A percentile compares a stretch with the other conserved stretches of the same genome.
These are phyloP conservation scores for Beauveria sp. DNA, from an alignment of 2,329 filamentous ascomycete species.

Conservation along the genomic window DNA sequence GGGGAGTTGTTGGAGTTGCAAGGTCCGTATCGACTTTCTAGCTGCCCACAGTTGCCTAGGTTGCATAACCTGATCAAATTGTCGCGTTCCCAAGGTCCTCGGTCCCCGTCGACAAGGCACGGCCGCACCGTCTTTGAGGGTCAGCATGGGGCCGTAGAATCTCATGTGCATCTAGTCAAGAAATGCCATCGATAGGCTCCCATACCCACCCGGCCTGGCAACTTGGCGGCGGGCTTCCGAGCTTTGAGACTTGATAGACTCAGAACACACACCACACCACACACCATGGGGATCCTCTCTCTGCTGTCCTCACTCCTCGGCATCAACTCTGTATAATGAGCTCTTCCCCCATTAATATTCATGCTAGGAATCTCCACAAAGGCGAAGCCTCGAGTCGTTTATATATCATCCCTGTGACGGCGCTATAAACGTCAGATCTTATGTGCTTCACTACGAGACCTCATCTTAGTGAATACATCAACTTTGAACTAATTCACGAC, in stretches of 20 bases:
- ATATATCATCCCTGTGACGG: conserved; percentile 11
- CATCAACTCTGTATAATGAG: conserved; percentile 12
- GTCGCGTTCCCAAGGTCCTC: conserved; percentile 2
- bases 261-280: conserved; percentile 4
- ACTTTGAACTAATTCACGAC: background rate
- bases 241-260: background rate
- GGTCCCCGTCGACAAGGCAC: conserved; percentile 4
- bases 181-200: conserved; percentile 1
- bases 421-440: conserved; percentile 13
- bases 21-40: background rate
- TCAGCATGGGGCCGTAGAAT: conserved; percentile 10
- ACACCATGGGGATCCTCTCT: background rate
- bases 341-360: conserved; percentile 8
- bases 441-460: conserved; percentile 5
- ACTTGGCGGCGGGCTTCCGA: background rate
- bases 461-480: background rate
- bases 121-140: background rate
- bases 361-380: conserved; percentile 7
- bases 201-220: conserved; percentile 2
- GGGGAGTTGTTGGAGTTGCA: background rate
- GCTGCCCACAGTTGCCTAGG: background rate
- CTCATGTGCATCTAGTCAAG: conserved; percentile 12
- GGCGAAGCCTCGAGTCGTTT: conserved; percentile 7
- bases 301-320: conserved; percentile 1
- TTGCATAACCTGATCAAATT: conserved; percentile 11